Evolutionary conservation across 768 basidiomycete genomes (phyloP).

Genomic region (Suillus lakei): DNA sequence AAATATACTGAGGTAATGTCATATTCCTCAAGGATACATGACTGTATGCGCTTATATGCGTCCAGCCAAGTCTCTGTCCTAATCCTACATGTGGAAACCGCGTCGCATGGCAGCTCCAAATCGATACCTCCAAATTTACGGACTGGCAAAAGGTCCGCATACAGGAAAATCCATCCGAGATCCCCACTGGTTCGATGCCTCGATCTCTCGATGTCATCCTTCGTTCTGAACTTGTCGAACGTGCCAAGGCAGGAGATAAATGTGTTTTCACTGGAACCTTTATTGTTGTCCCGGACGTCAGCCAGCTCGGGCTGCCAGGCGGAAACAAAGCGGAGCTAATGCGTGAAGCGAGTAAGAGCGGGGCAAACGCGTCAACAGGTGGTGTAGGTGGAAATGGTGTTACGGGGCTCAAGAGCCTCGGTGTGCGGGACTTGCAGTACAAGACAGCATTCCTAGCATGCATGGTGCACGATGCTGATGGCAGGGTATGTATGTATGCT

Average conservation of each 20-base stretch:
- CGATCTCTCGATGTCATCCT: constrained; percentile 95
- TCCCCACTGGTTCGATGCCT: constrained; percentile 98
- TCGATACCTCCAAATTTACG: constrained; percentile 94
- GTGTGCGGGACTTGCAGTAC: constrained; percentile 95
- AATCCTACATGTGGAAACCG: constrained; percentile 95
- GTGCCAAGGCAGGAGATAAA: constrained; percentile 99
- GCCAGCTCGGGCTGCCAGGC: constrained; percentile 92
- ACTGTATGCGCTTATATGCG: neutral
- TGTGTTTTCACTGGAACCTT: constrained; percentile 98
- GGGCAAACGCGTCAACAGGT: constrained; percentile 60
- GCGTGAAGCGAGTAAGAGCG: constrained; percentile 77
- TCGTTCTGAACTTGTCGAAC: constrained; percentile 93
- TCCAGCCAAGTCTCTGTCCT: constrained; percentile 89
- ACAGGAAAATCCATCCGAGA: constrained; percentile 98
- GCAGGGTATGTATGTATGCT: constrained; percentile 61
- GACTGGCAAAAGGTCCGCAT: constrained; percentile 99
- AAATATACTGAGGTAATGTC: constrained; percentile 91
- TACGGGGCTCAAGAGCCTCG: constrained; percentile 90
- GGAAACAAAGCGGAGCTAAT: constrained; percentile 91
- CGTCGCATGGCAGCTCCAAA: constrained; percentile 88
- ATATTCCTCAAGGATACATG: neutral
- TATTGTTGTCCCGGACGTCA: constrained; percentile 98
- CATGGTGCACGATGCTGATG: constrained; percentile 94
- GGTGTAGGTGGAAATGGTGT: constrained; percentile 82
- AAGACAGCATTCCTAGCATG: constrained; percentile 99